Base-by-base conservation (phyloP, 805 yeast species). In the Saccharomycopsis amapae region DNA sequence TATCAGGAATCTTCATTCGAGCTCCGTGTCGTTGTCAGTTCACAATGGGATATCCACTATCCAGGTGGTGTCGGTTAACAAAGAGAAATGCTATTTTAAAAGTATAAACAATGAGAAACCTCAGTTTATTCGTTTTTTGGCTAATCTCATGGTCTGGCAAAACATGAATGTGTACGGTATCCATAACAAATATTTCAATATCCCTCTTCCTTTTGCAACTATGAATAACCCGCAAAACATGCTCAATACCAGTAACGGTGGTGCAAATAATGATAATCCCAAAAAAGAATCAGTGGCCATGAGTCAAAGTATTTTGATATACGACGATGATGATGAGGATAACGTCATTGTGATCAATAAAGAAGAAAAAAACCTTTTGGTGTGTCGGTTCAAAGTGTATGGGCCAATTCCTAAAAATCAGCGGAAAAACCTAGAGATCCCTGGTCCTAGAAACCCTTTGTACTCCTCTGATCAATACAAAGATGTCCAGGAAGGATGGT, bases 381-480 rank as follows among this genome's bases (percentile, higher is more conserved):
- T 79, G 17, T 79, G 86, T 46, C 70, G 83, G 33, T 76, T 82
- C 55, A 77, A 76, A 57, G 68, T 82, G 1, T 83, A 63, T 60
- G 88, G 85, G 0, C 85, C 85, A 3, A 53, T 75, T 12, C 75
- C 78, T 24, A 51, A 45, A 40, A 17, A 52, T 50, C 51, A 47
- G 49, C 48, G 42, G 5, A 45, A 36, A 36, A 46, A 39, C 3
- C 36, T 38, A 18, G 46, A 42, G 15, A 20, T 38, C 25, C 18
- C 32, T 19, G 42, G 48, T 12, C 48, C 46, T 12, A 38, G 38
- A 12, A 45, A 44, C 34, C 44, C 46, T 3, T 32, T 48, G 9
- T 48, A 45, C 31, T 50, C 54, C 7, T 25, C 19, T 10, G 36
- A 20, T 22, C 17, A 25, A 20, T 30, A 34, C 10, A 40, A 41